These are phyloP conservation scores for Lachnellula cervina DNA, from an alignment of 2,329 filamentous ascomycete species.

Conservation along the genomic window DNA sequence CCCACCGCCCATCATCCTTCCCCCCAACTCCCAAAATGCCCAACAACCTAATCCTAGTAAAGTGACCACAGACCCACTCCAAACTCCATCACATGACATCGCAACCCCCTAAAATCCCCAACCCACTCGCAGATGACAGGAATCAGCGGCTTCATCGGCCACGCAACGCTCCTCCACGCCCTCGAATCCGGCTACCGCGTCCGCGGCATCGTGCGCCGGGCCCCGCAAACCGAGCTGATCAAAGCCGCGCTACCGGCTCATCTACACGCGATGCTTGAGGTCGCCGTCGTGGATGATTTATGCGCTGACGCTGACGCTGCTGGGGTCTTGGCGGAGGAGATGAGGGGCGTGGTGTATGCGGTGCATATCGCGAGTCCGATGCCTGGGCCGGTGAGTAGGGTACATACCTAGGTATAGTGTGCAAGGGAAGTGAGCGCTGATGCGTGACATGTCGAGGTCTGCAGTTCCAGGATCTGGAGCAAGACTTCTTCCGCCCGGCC, in stretches of 20 bases:
- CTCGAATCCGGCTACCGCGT: not conserved
- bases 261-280: not conserved
- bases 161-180: not conserved
- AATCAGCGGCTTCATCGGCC: not conserved
- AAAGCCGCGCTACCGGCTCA: not conserved
- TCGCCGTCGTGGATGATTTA: not conserved
- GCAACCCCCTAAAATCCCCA: no score
- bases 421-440: no score
- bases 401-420: no score
- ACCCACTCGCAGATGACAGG: not conserved
- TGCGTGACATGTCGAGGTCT: no score
- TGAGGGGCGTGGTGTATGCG: not conserved
- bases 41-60: not conserved
- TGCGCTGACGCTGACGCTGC: not conserved
- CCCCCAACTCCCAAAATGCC: not conserved
- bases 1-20: no score
- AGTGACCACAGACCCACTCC: not conserved
- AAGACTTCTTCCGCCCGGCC: constrained; percentile 26
- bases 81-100: no score
- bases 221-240: not conserved
- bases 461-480: constrained; percentile 3
- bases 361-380: not conserved
- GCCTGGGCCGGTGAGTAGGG: not conserved
- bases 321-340: not conserved
- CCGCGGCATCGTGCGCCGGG: not conserved